Conservation (phyloP, 1,284 basidiomycete genomes). For the Tylopilus orsonianus region DNA sequence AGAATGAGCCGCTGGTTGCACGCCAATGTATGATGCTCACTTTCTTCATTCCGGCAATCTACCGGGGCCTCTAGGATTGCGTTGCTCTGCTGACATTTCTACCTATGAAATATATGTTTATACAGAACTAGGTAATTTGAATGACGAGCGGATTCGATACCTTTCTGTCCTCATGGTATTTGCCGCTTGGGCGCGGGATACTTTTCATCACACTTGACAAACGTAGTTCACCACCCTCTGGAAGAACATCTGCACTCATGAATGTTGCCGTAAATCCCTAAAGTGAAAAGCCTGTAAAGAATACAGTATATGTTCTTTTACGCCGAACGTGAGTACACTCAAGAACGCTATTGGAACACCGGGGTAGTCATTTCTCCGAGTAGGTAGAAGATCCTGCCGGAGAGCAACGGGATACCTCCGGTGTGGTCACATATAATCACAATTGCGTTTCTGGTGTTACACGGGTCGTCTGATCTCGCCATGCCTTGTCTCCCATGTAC, state of each 20-base stretch:
- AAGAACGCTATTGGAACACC: neutral
- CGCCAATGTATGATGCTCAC: slow-evolving; percentile 9
- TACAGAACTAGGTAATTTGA: slow-evolving; percentile 28
- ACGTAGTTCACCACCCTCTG: neutral
- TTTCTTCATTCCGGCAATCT: slow-evolving; percentile 7
- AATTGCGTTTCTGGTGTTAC: too few species aligned
- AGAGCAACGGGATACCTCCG: too few species aligned
- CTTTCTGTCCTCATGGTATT: neutral
- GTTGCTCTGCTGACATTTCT: slow-evolving; percentile 14
- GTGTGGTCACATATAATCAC: neutral
- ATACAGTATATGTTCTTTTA: neutral
- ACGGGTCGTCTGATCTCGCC: too few species aligned
- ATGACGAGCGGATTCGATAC: slow-evolving; percentile 1
- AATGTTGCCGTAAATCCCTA: too few species aligned
- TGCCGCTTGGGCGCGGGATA: too few species aligned
- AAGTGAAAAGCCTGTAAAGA: neutral
- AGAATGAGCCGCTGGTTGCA: slow-evolving; percentile 46
- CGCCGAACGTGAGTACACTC: slow-evolving; percentile 9
- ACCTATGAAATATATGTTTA: slow-evolving; percentile 2
- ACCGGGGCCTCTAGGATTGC: slow-evolving; percentile 3
- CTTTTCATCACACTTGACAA: neutral
- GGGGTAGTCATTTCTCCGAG: neutral
- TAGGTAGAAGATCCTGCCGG: neutral
- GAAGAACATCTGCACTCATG: too few species aligned
- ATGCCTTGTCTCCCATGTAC: too few species aligned